Evolutionary conservation across 2,329 filamentous ascomycete genomes (phyloP).

Genomic region (Talaromyces sp.): DNA sequence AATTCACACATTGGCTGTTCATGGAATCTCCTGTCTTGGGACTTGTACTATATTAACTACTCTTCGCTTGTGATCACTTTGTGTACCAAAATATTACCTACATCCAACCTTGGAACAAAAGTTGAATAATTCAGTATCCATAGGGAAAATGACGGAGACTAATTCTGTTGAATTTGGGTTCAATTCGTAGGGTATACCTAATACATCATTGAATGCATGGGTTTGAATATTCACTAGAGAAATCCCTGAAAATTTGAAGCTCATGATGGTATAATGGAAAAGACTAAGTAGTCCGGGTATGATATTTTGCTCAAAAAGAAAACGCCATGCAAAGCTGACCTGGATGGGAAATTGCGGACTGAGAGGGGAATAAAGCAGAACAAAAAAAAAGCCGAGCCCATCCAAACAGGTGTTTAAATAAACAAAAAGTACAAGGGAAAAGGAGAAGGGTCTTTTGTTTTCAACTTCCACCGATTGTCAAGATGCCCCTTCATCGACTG

Average conservation of each 20-base stretch:
- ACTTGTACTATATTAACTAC: conserved; percentile 18
- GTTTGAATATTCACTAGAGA: neutral
- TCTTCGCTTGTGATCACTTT: conserved; percentile 5
- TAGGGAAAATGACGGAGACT: neutral
- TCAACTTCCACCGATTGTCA: too few relatives aligned
- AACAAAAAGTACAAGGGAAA: conserved; percentile 11
- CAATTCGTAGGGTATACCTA: neutral
- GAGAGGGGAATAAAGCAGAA: conserved; percentile 1
- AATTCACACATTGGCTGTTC: conserved; percentile 13
- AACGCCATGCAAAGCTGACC: conserved; percentile 32
- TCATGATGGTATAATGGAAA: conserved; percentile 11
- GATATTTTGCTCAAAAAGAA: conserved; percentile 25
- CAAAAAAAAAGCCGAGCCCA: neutral
- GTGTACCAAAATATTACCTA: conserved; percentile 1
- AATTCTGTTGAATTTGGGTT: neutral
- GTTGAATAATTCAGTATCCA: neutral
- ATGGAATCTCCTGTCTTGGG: conserved; percentile 24
- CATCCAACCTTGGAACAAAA: neutral
- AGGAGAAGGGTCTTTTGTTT: conserved; percentile 4
- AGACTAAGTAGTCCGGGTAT: conserved; percentile 24
- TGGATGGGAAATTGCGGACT: conserved; percentile 8
- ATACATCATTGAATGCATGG: neutral
- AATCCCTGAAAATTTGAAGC: neutral
- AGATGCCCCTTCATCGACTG: conserved; percentile 32
- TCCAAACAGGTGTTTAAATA: neutral